phyloP scores from a whole-genome alignment of 768 basidiomycete species.

The Cantharellus anzutake region DNA sequence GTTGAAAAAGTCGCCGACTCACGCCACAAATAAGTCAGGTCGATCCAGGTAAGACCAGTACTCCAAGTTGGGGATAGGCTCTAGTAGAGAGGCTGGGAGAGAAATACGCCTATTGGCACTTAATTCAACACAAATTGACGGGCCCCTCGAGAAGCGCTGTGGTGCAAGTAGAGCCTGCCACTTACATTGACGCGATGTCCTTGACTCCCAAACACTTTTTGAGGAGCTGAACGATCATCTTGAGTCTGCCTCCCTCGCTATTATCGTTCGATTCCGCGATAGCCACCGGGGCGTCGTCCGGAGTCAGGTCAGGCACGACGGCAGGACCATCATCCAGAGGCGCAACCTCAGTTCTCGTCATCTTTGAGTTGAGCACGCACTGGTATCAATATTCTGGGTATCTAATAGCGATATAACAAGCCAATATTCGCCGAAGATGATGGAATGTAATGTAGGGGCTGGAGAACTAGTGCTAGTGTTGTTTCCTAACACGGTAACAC shows the following conservation, averaged over 20 bases:
- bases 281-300: slow-evolving; percentile 11
- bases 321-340: neutral
- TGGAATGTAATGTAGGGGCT: too few relatives aligned
- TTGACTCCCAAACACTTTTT: slow-evolving; percentile 87
- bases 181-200: slow-evolving; percentile 85
- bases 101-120: slow-evolving; percentile 54
- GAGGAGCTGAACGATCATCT: slow-evolving; percentile 81
- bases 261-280: slow-evolving; percentile 16
- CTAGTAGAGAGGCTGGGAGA: slow-evolving; percentile 78
- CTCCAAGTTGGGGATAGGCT: slow-evolving; percentile 89
- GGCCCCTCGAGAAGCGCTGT: neutral
- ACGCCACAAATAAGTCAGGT: slow-evolving; percentile 85
- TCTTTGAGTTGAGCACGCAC: too few relatives aligned
- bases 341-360: too few relatives aligned
- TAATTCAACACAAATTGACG: neutral
- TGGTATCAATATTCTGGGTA: too few relatives aligned
- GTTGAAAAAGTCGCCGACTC: slow-evolving; percentile 18
- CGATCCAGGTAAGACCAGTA: slow-evolving; percentile 91
- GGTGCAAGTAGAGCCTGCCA: slow-evolving; percentile 8
- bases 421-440: too few relatives aligned
- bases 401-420: too few relatives aligned
- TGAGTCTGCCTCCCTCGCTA: slow-evolving; percentile 77
- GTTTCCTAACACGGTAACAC: neutral
- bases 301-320: slow-evolving; percentile 1
- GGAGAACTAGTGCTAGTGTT: too few relatives aligned